These are phyloP conservation scores for Trametes punicea DNA, from an alignment of 768 basidiomycete genomes.

Conservation along the genomic window DNA sequence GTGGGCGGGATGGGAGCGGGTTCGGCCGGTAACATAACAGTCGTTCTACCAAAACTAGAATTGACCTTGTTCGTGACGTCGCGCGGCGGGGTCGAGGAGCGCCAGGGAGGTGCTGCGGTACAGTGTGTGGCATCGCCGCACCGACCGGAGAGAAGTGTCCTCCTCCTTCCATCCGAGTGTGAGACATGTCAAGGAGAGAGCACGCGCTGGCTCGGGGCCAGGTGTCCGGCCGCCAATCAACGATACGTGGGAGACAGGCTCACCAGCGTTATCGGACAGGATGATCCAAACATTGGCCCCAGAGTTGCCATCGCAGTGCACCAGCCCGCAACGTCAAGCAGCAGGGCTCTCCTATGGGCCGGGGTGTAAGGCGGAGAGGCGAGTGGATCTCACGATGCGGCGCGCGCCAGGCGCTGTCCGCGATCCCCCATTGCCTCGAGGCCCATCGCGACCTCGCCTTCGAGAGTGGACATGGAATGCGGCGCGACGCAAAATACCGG, in stretches of 20 bases:
- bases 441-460: conserved; percentile 26
- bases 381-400: conserved; percentile 20
- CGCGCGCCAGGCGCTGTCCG: conserved; percentile 35
- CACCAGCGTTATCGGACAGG: conserved; percentile 34
- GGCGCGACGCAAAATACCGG: background rate
- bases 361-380: conserved; percentile 12
- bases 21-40: conserved; percentile 21
- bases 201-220: conserved; percentile 10
- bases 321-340: conserved; percentile 40
- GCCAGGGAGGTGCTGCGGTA: background rate
- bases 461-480: background rate
- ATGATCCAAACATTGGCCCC: background rate
- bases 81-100: background rate
- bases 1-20: conserved; percentile 15
- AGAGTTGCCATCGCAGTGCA: conserved; percentile 24
- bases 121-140: conserved; percentile 2
- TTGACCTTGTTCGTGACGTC: conserved; percentile 1
- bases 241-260: conserved; percentile 34
- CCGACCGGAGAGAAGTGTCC: background rate
- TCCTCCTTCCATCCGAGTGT: conserved; percentile 3
- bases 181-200: conserved; percentile 9
- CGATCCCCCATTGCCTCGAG: conserved; percentile 30
- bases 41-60: conserved; percentile 21
- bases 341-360: conserved; percentile 30
- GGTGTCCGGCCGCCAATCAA: conserved; percentile 35